Conservation (phyloP, 2,329 filamentous ascomycete genomes). For the Lecanicillium sp. region DNA sequence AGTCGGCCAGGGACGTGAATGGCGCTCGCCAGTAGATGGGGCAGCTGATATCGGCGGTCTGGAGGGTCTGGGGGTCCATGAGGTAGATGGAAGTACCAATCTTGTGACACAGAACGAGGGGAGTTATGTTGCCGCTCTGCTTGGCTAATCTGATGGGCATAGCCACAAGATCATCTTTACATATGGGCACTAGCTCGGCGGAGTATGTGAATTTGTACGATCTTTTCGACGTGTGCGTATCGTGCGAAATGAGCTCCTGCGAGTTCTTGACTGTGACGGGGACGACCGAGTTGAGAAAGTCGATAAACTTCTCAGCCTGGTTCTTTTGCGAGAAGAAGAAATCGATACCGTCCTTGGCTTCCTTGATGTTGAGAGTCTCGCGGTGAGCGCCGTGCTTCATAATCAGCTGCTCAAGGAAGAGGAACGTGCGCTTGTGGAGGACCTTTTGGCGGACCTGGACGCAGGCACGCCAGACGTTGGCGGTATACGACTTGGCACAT, state of each 20-base stretch:
- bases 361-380: slow-evolving; percentile 97
- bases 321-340: slow-evolving; percentile 91
- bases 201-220: slow-evolving; percentile 95
- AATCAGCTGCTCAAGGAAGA: slow-evolving; percentile 83
- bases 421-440: slow-evolving; percentile 75
- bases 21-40: slow-evolving; percentile 87
- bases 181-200: slow-evolving; percentile 84
- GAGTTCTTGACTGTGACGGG: slow-evolving; percentile 72
- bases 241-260: slow-evolving; percentile 85
- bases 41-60: slow-evolving; percentile 78
- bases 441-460: slow-evolving; percentile 98
- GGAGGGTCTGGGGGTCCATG: slow-evolving; percentile 83
- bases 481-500: slow-evolving; percentile 91
- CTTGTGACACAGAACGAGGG: slow-evolving; percentile 77
- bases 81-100: slow-evolving; percentile 88
- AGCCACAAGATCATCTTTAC: slow-evolving; percentile 95
- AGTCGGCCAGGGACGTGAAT: slow-evolving; percentile 77
- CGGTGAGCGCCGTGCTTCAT: slow-evolving; percentile 87
- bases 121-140: slow-evolving; percentile 79
- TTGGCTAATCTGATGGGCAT: slow-evolving; percentile 86
- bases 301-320: slow-evolving; percentile 85
- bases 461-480: slow-evolving; percentile 88
- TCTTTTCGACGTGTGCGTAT: slow-evolving; percentile 83
- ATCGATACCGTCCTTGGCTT: slow-evolving; percentile 90
- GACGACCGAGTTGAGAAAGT: slow-evolving; percentile 78